Base-by-base conservation (phyloP, 345 rosid species). In the Linum usitatissimum region DNA sequence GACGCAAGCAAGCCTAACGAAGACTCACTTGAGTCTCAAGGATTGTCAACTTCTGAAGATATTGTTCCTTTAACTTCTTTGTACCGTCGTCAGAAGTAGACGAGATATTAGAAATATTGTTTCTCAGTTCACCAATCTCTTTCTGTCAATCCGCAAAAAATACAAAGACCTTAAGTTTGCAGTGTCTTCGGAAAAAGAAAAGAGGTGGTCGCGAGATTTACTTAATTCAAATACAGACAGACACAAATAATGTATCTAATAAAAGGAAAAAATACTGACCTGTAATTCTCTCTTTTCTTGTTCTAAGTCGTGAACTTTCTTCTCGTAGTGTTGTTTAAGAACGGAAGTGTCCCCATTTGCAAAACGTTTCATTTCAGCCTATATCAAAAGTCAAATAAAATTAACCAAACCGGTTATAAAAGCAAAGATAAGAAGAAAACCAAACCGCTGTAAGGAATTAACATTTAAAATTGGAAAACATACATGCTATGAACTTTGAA, bases 361-460 rank as follows among this genome's bases (percentile, higher is more conserved):
- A 66, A 81, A 83, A 18, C 74, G 80, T 78, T 87, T 90, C 99
- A 93, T 93, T 80, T 90, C 99, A 78, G 95, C 99, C 99, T 93
- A 76, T 68, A 78, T 61, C 59, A 68, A 59, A 15, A 34, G 20
- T 30, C 38, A 61, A 61, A 48, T 51, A 10, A 36, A 58, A 57
- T 18, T 28, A 56, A 45, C 28, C 12, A 55, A 30, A n/a, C n/a
- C n/a, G n/a, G n/a, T n/a, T n/a, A n/a, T n/a, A n/a, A n/a, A n/a
- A n/a, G n/a, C n/a, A n/a, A n/a, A n/a, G n/a, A n/a, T n/a, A n/a
- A n/a, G n/a, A n/a, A n/a, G n/a, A n/a, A n/a, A n/a, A n/a, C n/a
- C n/a, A n/a, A n/a, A n/a, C n/a, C n/a, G n/a, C n/a, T n/a, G n/a
- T n/a, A n/a, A n/a, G n/a, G n/a, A n/a, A n/a, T n/a, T n/a, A n/a